Base-by-base conservation (phyloP, 352 stramenopile genomes). In the Phytophthora multivora region DNA sequence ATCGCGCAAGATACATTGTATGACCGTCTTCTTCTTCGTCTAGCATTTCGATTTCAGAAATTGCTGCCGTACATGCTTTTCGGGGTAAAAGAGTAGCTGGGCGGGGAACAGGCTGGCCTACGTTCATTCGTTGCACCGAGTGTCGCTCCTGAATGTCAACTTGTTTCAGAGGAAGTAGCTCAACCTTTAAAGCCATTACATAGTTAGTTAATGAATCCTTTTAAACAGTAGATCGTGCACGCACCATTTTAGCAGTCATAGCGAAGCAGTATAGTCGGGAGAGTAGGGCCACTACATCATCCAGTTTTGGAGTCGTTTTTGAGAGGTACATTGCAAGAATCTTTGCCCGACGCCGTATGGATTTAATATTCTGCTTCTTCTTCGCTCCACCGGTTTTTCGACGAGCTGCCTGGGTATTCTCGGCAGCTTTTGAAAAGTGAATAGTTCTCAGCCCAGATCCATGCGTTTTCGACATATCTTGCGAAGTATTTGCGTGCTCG, bases 21-120 rank as follows among this genome's bases (percentile, higher is more conserved):
- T 55, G 33, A 12, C n/a, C 33, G 47, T 48, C 25, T 36, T 62
- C 45, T 4, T 12, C 35, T 26, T n/a, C 35, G 2, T 26, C 19
- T 16, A 33, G 16, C 42, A 61, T 38, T 10, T 50, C 35, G 10
- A 55, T 62, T 5, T 50, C 33, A 28, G 45, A 3, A 40, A 62
- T 62, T 15, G 54, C 31, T 40, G 36, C 51, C n/a, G 25, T 28
- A 23, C 51, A 49, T 9, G 26, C 16, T 19, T 10, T 6, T 19
- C 25, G 16, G 19, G 36, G 36, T 4, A 58, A 16, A 13, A 58
- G 16, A 16, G 3, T 15, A 21, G n/a, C 30, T 7, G 38, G 51
- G 12, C 42, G 13, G 1, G 25, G 51, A 23, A 49, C 5, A 0
- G 25, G 28, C 4, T 50, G 51, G 1, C 51, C 51, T 13, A 58